Percentiles rank a stretch among this genome's conserved stretches.
Evolutionary conservation across 352 stramenopile genomes (phyloP).

Genomic region (Peronospora destructor): DNA sequence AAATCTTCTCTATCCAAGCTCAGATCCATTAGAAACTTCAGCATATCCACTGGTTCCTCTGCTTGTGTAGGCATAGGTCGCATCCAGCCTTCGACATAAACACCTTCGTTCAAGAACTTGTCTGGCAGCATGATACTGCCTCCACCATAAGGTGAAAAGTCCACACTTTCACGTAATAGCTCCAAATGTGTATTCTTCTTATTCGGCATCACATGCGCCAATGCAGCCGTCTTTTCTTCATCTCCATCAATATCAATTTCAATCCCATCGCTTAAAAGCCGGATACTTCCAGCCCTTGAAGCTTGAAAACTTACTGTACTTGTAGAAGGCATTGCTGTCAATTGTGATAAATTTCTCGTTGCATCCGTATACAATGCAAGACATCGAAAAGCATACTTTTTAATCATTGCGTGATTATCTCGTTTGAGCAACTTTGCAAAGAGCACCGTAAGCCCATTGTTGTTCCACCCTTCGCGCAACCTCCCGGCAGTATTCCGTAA

Average conservation of each 20-base stretch:
- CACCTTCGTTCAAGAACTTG: conserved; percentile 77
- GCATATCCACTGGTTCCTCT: conserved; percentile 84
- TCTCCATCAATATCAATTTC: conserved; percentile 47
- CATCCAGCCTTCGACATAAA: conserved; percentile 84
- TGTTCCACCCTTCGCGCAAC: conserved; percentile 78
- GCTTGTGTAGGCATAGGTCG: conserved; percentile 67
- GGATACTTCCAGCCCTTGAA: conserved; percentile 32
- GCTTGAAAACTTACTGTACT: conserved; percentile 32
- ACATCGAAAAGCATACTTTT: conserved; percentile 86
- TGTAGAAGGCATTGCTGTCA: conserved; percentile 36
- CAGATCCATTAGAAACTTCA: conserved; percentile 87
- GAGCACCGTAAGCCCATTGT: conserved; percentile 69
- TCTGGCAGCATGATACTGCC: conserved; percentile 74
- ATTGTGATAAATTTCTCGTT: conserved; percentile 61
- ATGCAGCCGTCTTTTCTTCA: conserved; percentile 27
- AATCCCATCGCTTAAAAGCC: conserved; percentile 31
- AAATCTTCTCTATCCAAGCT: conserved; percentile 70
- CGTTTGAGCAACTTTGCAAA: conserved; percentile 80
- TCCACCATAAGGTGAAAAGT: conserved; percentile 81
- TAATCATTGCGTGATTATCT: conserved; percentile 85
- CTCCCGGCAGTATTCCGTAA: conserved; percentile 62
- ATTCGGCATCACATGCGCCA: conserved; percentile 27
- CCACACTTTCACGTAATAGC: conserved; percentile 70
- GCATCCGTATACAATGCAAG: conserved; percentile 78
- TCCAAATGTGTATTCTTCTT: conserved; percentile 71